phyloP scores from a whole-genome alignment of 306 rosid genomes.

The Rosa multiflora region DNA sequence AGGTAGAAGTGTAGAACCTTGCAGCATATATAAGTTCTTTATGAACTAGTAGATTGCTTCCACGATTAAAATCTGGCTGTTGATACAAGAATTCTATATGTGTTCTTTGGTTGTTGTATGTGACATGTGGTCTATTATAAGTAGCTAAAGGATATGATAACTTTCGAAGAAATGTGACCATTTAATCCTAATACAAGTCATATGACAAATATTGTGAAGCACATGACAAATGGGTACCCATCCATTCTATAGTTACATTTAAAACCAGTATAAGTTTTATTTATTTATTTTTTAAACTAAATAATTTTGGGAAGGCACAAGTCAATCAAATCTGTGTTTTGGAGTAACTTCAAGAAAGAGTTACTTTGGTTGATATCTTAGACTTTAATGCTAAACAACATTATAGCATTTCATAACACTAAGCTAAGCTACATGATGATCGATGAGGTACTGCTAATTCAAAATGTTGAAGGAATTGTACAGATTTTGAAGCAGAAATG shows the following conservation, averaged over 20 bases:
- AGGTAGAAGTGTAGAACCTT: background rate
- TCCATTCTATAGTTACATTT: no score
- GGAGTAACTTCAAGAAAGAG: slow-evolving; percentile 17
- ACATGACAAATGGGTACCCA: background rate
- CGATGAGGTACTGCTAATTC: background rate
- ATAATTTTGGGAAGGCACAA: background rate
- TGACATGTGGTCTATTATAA: background rate
- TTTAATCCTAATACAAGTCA: background rate
- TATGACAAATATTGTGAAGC: background rate
- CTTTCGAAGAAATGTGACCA: slow-evolving; percentile 3
- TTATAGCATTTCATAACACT: slow-evolving; percentile 1
- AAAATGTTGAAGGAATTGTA: background rate
- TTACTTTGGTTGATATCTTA: slow-evolving; percentile 15
- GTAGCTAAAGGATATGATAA: background rate
- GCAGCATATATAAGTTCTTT: no score
- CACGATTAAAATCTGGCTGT: background rate
- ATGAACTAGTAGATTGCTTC: slow-evolving; percentile 1
- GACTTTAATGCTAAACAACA: slow-evolving; percentile 19
- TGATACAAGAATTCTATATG: background rate
- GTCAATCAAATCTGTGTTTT: background rate
- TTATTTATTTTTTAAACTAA: no score
- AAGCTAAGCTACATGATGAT: background rate
- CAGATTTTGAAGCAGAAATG: background rate
- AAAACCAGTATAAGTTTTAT: background rate
- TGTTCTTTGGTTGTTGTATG: background rate